Base-by-base conservation (phyloP, 1,284 basidiomycete genomes). In the Heliocybe sulcata region DNA sequence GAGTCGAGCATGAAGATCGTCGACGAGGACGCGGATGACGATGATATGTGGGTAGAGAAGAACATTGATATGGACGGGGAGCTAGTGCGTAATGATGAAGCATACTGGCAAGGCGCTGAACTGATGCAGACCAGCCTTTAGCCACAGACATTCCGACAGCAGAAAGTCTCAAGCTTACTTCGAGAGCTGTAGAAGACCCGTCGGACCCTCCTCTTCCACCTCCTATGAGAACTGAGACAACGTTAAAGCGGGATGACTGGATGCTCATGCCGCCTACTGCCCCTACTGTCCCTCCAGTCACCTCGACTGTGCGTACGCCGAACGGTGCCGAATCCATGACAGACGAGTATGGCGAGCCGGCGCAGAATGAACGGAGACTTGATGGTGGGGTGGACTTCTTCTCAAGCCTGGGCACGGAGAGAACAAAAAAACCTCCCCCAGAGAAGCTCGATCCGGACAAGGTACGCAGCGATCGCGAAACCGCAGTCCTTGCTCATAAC, bases 41-140 rank as follows among this genome's bases (percentile, higher is more conserved):
- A 83, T 29, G 84, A 83, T 53, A 81, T 90, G 74, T 94, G 92
- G 92, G 80, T 89, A 35, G 91, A 94, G 71, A 92, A 92, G 75
- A 89, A 91, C 61, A 83, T 92, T 48, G 85, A 87, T 64, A 82
- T 85, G 71, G 85, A 85, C 48, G 83, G 86, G 16, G 83, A 88
- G 69, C 70, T 72, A 63, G 91, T 91, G 63, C 63, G 81, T 74
- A 9, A 16, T 54, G 31, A 19, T 42, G 58, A 9, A 51, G n/a
- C 42, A 14, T 22, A 47, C 25, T 55, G 51, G n/a, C n/a, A n/a
- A 23, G 33, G 33, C 38, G 33, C 56, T 60, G 35, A 58, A 35
- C 22, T 45, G 25, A 52, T 45, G 53, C 45, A 29, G 22, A 26
- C n/a, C 59, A 91, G 85, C 75, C 79, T 31, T 72, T 90, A 47